Evolutionary conservation across 1,284 basidiomycete species (phyloP), one percentile per base, ranked within the genome.

Genomic region (Amylostereum areolatum): DNA sequence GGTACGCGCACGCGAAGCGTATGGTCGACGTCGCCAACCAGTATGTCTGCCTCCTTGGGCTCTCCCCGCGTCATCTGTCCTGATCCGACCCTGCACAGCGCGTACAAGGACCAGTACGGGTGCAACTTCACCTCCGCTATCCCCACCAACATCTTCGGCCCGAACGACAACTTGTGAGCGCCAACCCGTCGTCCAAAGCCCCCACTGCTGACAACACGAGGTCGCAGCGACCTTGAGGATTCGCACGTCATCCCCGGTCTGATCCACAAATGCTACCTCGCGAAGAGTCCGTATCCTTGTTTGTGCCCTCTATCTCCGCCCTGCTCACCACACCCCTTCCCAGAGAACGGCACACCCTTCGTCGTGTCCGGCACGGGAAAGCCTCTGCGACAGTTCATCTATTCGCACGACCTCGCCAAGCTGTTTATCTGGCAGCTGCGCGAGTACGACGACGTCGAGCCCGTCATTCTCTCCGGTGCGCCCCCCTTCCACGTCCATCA

Each of bases 11-110:
- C 58, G 91, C 90, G 33, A 96, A 96, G 70, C 77, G 92, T n/a
- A 78, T 95, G 73, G 90, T 96, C 3, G 92, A 95, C 64, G 82
- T 94, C 1, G 89, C 92, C 63, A 95, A 95, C 62, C 90, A 87
- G 91, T 93, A 54, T 49, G 83, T 62, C 33, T 28, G 31, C 28
- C 25, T 32, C 29, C 24, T 33, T 31, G 18, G 18, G 18, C 18
- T 18, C 18, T 18, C 18, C 18, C 18, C 32, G 32, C 32, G 28
- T 44, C 28, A 11, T 34, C 33, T 18, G 11, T 39, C 35, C 35
- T 46, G 31, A 40, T 42, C 31, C 47, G 51, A 45, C 46, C 41
- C 30, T 37, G 31, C 33, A 5, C 54, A 92, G 90, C 55, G 92
- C 92, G 1, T 95, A 95, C 75, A 85, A 92, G 67, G 89, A 93